phyloP scores from a whole-genome alignment of 2,329 filamentous ascomycete species.

The Elsinoe fawcettii region DNA sequence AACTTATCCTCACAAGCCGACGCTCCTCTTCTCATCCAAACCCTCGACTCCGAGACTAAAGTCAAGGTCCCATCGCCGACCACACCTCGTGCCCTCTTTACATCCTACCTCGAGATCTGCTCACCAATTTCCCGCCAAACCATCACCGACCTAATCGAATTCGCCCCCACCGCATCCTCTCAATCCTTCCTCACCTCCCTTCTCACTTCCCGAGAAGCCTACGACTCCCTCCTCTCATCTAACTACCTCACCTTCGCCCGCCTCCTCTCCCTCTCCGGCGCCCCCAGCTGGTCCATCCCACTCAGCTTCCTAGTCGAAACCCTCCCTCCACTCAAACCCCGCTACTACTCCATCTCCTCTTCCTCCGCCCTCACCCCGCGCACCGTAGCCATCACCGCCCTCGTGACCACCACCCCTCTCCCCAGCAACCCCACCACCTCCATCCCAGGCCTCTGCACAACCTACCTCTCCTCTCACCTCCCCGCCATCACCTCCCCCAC shows the following conservation, averaged over 20 bases:
- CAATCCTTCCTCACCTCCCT: conserved; percentile 27
- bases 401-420: conserved; percentile 31
- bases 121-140: conserved; percentile 35
- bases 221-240: conserved; percentile 26
- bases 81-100: conserved; percentile 34
- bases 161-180: conserved; percentile 31
- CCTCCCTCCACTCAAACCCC: conserved; percentile 25
- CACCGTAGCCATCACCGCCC: conserved; percentile 32
- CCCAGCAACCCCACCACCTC: conserved; percentile 19
- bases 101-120: conserved; percentile 42
- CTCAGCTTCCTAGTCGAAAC: conserved; percentile 29
- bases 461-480: conserved; percentile 30
- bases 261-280: conserved; percentile 27
- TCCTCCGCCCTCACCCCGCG: conserved; percentile 34
- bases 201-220: conserved; percentile 29
- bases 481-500: background rate
- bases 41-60: conserved; percentile 26
- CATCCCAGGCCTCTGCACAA: conserved; percentile 34
- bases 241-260: conserved; percentile 35
- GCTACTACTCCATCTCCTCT: conserved; percentile 32
- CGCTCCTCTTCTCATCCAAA: conserved; percentile 26
- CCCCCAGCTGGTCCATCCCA: conserved; percentile 29
- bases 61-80: conserved; percentile 36
- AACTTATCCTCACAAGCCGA: conserved; percentile 22
- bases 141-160: conserved; percentile 32